These are phyloP conservation scores for Cynara cardunculus DNA, from an alignment of 129 eudicot genomes.

Conservation along the genomic window DNA sequence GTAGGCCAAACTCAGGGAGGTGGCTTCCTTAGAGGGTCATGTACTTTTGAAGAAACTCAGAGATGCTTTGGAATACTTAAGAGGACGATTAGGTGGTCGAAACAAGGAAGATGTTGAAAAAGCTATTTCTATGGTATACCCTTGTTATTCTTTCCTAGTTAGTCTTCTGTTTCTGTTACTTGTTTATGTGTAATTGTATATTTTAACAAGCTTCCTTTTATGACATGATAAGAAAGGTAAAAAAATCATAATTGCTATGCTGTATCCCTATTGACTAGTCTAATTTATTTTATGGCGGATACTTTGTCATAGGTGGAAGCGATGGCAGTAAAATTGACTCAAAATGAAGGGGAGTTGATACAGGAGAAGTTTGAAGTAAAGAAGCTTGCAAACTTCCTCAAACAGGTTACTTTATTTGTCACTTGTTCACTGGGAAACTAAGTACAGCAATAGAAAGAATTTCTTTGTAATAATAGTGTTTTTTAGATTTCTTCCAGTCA, in stretches of 20 bases:
- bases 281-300: neutral
- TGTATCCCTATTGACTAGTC: neutral
- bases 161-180: neutral
- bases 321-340: conserved; percentile 92
- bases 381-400: conserved; percentile 80
- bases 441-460: neutral
- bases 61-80: conserved; percentile 85
- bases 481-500: neutral
- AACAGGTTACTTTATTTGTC: conserved; percentile 57
- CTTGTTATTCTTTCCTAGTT: neutral
- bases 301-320: conserved; percentile 71
- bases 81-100: conserved; percentile 76
- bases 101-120: conserved; percentile 85
- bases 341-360: conserved; percentile 94
- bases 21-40: conserved; percentile 92
- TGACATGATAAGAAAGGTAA: neutral
- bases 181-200: conserved; percentile 10
- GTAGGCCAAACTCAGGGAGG: conserved; percentile 91
- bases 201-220: neutral
- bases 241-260: neutral
- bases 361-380: conserved; percentile 97
- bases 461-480: neutral
- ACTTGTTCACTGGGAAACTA: neutral
- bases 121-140: conserved; percentile 88
- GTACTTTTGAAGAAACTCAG: conserved; percentile 94